Conservation (phyloP, 192 early-diverging fungal species). For the Chytriomyces sp. region DNA sequence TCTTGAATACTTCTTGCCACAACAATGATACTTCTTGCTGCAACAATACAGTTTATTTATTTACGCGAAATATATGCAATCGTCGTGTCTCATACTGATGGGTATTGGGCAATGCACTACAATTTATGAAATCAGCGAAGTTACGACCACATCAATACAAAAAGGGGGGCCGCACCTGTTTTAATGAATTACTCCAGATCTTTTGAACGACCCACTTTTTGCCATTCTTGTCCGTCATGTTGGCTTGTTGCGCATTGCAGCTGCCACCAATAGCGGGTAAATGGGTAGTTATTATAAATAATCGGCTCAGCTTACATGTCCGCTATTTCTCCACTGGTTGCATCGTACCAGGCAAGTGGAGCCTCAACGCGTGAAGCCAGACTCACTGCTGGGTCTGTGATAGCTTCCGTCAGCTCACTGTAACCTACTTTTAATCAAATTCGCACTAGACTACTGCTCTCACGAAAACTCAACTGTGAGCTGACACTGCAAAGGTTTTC, state of each 20-base stretch:
- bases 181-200: conserved; percentile 23
- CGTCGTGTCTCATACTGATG: no score
- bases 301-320: conserved; percentile 26
- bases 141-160: no score
- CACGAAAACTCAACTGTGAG: no score
- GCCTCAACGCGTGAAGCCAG: conserved; percentile 13
- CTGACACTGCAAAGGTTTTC: conserved; percentile 38
- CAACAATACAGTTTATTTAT: no score
- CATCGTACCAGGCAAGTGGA: conserved; percentile 6
- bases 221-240: conserved; percentile 25
- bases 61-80: no score
- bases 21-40: no score
- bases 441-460: no score
- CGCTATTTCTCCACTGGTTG: conserved; percentile 33
- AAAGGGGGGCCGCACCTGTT: neutral
- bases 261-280: neutral
- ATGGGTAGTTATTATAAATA: neutral
- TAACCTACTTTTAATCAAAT: no score
- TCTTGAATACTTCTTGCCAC: no score
- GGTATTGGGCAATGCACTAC: neutral
- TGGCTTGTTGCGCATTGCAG: conserved; percentile 31
- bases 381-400: conserved; percentile 36
- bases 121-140: no score
- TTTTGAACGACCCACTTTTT: conserved; percentile 38
- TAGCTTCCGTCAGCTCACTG: conserved; percentile 36